Evolutionary conservation across 1,284 basidiomycete genomes (phyloP).

Genomic region (Tylopilus sp.): DNA sequence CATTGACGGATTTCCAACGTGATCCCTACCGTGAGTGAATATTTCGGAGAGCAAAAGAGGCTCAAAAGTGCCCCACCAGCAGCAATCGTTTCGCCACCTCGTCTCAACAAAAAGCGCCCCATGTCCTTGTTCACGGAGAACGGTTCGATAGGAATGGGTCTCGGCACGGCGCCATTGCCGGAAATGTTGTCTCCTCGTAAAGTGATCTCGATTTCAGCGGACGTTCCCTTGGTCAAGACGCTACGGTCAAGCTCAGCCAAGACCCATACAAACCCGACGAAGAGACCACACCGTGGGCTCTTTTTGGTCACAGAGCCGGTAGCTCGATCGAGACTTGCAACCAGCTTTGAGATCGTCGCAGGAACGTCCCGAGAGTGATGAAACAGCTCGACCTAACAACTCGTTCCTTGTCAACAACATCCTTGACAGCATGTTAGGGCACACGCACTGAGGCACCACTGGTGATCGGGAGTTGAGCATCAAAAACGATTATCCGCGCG

Average conservation of each 20-base stretch:
- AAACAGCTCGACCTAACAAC: conserved; percentile 78
- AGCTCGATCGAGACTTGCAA: conserved; percentile 73
- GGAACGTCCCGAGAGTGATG: conserved; percentile 93
- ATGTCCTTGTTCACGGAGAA: conserved; percentile 94
- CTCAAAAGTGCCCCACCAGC: conserved; percentile 57
- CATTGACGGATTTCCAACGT: conserved; percentile 40
- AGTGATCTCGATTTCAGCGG: conserved; percentile 83
- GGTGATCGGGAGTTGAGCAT: conserved; percentile 86
- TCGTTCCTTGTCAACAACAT: conserved; percentile 1
- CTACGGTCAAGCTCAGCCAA: conserved; percentile 38
- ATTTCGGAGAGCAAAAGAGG: neutral
- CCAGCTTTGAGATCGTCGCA: conserved; percentile 78
- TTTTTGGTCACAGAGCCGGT: conserved; percentile 74
- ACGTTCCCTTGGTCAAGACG: conserved; percentile 78
- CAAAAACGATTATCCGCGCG: conserved; percentile 92
- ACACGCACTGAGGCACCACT: conserved; percentile 74
- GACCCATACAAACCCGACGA: neutral
- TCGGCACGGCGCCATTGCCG: conserved; percentile 43
- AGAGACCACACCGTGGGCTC: conserved; percentile 66
- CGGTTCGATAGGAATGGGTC: conserved; percentile 80
- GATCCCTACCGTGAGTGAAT: conserved; percentile 35
- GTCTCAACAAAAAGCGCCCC: conserved; percentile 85
- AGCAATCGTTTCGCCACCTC: conserved; percentile 91
- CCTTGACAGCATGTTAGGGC: neutral
- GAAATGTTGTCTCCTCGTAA: conserved; percentile 57